Evolutionary conservation across 2,329 filamentous ascomycete species (phyloP).

Genomic region (Pseudogymnoascus sp.): DNA sequence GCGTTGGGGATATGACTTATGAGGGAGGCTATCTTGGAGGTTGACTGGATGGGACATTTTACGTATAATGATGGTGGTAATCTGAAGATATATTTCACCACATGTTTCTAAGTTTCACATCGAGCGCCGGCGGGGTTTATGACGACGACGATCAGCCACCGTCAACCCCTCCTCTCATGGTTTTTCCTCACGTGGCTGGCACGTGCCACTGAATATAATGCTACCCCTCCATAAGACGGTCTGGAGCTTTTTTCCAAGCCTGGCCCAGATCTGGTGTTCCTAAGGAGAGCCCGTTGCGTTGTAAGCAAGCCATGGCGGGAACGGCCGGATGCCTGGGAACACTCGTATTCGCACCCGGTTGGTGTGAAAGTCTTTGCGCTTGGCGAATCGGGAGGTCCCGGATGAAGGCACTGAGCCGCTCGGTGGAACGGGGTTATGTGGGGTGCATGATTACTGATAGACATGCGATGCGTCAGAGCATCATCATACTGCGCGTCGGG

Average conservation of each 20-base stretch:
- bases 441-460: not conserved
- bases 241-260: not conserved
- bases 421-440: not conserved
- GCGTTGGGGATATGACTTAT: conserved; percentile 7
- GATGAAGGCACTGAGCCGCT: not conserved
- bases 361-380: not conserved
- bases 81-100: conserved; percentile 1
- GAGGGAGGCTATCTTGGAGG: not conserved
- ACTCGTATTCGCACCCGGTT: conserved; percentile 1
- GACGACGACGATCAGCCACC: not conserved
- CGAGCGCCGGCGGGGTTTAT: not conserved
- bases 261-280: not conserved
- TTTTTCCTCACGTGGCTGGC: not conserved
- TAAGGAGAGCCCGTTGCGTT: not conserved
- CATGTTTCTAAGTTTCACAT: not conserved
- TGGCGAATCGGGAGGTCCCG: conserved; percentile 2
- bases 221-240: conserved; percentile 1
- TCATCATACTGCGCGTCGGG: not conserved
- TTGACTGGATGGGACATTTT: not conserved
- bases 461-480: not conserved
- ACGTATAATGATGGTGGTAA: conserved; percentile 8
- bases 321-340: not conserved
- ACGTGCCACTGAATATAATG: not conserved
- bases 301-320: not conserved
- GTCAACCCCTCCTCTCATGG: not conserved